Percentiles rank a stretch among this genome's conserved stretches.
Evolutionary conservation across 2,329 filamentous ascomycete species (phyloP).

Genomic region (Aspergillus proliferans): DNA sequence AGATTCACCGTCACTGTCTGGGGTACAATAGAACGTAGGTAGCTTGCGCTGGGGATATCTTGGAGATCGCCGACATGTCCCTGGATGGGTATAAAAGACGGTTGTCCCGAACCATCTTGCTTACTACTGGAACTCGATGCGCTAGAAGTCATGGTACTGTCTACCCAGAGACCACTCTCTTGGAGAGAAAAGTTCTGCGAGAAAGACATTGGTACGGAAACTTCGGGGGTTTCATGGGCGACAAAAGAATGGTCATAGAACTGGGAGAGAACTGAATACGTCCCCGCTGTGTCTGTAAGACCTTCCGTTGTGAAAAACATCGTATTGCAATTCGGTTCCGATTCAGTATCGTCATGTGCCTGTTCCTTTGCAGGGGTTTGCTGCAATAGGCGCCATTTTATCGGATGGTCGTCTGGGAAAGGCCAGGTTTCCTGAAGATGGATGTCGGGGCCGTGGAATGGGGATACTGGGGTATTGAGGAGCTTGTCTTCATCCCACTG

Average conservation of each 20-base stretch:
- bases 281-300: slow-evolving; percentile 13
- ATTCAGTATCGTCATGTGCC: slow-evolving; percentile 1
- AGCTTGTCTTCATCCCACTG: slow-evolving; percentile 51
- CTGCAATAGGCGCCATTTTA: slow-evolving; percentile 27
- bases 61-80: slow-evolving; percentile 57
- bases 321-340: slow-evolving; percentile 6
- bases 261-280: slow-evolving; percentile 46
- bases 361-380: slow-evolving; percentile 6
- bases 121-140: slow-evolving; percentile 7
- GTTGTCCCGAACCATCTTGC: slow-evolving; percentile 4
- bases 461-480: slow-evolving; percentile 40
- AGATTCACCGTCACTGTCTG: slow-evolving; percentile 78
- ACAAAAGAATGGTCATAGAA: slow-evolving; percentile 77
- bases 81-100: slow-evolving; percentile 27
- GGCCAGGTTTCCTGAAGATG: slow-evolving; percentile 3
- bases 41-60: slow-evolving; percentile 61
- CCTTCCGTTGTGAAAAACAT: slow-evolving; percentile 27
- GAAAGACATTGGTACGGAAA: slow-evolving; percentile 16
- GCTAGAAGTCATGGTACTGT: slow-evolving; percentile 15
- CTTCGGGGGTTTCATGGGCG: slow-evolving; percentile 53
- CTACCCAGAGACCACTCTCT: slow-evolving; percentile 18
- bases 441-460: slow-evolving; percentile 18
- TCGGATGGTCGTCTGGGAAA: slow-evolving; percentile 8
- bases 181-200: slow-evolving; percentile 15
- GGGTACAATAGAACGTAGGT: slow-evolving; percentile 63